These are phyloP conservation scores for Mycena floridula DNA, from an alignment of 768 basidiomycete species.

Conservation along the genomic window DNA sequence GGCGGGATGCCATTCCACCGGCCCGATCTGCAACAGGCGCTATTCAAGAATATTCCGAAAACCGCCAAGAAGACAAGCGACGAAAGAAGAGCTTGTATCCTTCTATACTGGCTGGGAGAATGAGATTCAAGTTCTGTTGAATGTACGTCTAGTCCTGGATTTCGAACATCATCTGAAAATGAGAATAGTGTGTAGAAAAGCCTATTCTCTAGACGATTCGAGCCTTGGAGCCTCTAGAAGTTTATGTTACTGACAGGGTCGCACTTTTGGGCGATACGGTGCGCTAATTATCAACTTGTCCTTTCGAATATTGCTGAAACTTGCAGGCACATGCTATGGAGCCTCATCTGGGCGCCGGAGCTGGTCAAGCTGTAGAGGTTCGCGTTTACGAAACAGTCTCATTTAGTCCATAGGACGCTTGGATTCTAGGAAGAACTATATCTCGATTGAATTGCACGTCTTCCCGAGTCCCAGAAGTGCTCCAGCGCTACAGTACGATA, in stretches of 20 bases:
- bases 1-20: conserved; percentile 29
- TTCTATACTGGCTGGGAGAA: conserved; percentile 38
- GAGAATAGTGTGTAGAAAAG: conserved; percentile 17
- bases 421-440: conserved; percentile 21
- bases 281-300: background rate
- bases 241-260: conserved; percentile 22
- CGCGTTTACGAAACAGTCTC: background rate
- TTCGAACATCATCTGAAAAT: background rate
- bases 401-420: conserved; percentile 24
- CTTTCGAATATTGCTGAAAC: conserved; percentile 1
- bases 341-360: conserved; percentile 20
- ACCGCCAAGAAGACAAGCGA: conserved; percentile 24
- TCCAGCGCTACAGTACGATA: conserved; percentile 20
- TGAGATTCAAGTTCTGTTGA: conserved; percentile 36
- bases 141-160: conserved; percentile 22
- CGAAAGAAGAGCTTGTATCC: conserved; percentile 29
- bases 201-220: conserved; percentile 27
- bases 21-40: conserved; percentile 35
- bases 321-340: conserved; percentile 19
- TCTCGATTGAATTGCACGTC: conserved; percentile 15
- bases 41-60: conserved; percentile 29
- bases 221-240: conserved; percentile 21
- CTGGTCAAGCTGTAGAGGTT: conserved; percentile 23
- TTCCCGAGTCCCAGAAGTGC: conserved; percentile 13
- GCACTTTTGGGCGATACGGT: conserved; percentile 30